These are phyloP conservation scores for Coriolopsis trogii DNA, from an alignment of 1,284 basidiomycete species.

Conservation along the genomic window DNA sequence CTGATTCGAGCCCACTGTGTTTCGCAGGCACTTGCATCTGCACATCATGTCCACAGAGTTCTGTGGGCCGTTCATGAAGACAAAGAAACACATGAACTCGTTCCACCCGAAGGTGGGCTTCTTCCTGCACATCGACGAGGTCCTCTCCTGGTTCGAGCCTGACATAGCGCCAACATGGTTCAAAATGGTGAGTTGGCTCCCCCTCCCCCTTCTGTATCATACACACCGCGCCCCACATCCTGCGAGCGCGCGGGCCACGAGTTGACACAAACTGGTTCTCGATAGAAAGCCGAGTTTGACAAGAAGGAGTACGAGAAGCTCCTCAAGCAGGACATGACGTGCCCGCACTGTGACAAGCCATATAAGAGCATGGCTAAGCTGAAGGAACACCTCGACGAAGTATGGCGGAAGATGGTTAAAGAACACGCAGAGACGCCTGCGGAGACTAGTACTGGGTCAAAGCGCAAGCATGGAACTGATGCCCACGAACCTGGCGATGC, in stretches of 20 bases:
- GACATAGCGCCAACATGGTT: slow-evolving; percentile 60
- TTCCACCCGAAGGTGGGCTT: slow-evolving; percentile 90
- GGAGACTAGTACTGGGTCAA: background rate
- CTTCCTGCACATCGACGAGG: slow-evolving; percentile 79
- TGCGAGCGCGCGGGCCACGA: background rate
- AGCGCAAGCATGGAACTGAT: slow-evolving; percentile 13
- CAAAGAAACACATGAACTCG: slow-evolving; percentile 94
- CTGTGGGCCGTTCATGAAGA: slow-evolving; percentile 75
- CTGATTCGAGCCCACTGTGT: too few species aligned
- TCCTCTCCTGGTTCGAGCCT: slow-evolving; percentile 75
- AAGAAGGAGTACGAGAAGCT: slow-evolving; percentile 61
- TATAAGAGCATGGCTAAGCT: slow-evolving; percentile 79
- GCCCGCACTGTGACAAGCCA: slow-evolving; percentile 65
- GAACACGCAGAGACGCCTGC: background rate
- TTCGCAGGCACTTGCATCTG: slow-evolving; percentile 77
- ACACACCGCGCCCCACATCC: background rate
- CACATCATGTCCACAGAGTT: slow-evolving; percentile 90
- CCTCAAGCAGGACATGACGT: slow-evolving; percentile 68
- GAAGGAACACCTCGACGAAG: slow-evolving; percentile 71
- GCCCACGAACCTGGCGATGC: too few species aligned
- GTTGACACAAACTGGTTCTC: background rate
- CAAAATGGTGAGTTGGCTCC: slow-evolving; percentile 45
- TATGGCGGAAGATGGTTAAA: slow-evolving; percentile 49
- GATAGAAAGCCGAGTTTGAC: slow-evolving; percentile 56
- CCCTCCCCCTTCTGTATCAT: background rate